A percentile compares a stretch with the other conserved stretches of the same genome.
Evolutionary conservation across 1,284 basidiomycete genomes (phyloP).

Genomic region (Laetiporus sulphureus): DNA sequence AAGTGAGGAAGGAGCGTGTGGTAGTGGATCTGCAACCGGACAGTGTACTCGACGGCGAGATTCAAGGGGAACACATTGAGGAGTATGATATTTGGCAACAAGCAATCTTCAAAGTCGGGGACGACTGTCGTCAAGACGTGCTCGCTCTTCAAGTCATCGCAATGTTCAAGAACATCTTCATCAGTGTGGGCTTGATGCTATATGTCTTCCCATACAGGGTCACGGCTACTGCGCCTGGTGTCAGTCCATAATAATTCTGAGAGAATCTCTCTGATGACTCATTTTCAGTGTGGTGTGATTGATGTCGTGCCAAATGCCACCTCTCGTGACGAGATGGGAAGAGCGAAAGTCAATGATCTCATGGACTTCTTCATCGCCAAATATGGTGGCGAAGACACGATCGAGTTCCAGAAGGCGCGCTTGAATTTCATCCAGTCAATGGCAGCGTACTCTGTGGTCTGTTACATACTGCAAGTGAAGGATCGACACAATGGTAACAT

Average conservation of each 20-base stretch:
- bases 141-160: constrained; percentile 96
- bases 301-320: constrained; percentile 98
- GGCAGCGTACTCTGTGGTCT: constrained; percentile 99
- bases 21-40: constrained; percentile 61
- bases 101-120: constrained; percentile 99
- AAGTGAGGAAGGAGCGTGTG: constrained; percentile 80
- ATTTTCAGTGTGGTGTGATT: constrained; percentile 86
- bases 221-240: constrained; percentile 94
- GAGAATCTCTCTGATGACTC: constrained; percentile 4
- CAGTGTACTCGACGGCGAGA: constrained; percentile 60
- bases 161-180: constrained; percentile 99
- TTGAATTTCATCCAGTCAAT: constrained; percentile 98
- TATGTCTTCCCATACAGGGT: constrained; percentile 97
- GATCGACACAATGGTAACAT: constrained; percentile 99
- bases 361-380: constrained; percentile 93
- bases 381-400: constrained; percentile 86
- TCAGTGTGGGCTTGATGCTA: constrained; percentile 79
- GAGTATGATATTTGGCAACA: constrained; percentile 94
- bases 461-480: constrained; percentile 96
- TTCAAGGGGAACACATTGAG: constrained; percentile 47
- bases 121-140: constrained; percentile 98
- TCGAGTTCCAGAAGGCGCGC: constrained; percentile 89
- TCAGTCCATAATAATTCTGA: constrained; percentile 34
- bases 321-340: constrained; percentile 98
- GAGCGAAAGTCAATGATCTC: constrained; percentile 96